Base-by-base conservation (phyloP, 305 asterid genomes). In the Solanum aculeatissimum region DNA sequence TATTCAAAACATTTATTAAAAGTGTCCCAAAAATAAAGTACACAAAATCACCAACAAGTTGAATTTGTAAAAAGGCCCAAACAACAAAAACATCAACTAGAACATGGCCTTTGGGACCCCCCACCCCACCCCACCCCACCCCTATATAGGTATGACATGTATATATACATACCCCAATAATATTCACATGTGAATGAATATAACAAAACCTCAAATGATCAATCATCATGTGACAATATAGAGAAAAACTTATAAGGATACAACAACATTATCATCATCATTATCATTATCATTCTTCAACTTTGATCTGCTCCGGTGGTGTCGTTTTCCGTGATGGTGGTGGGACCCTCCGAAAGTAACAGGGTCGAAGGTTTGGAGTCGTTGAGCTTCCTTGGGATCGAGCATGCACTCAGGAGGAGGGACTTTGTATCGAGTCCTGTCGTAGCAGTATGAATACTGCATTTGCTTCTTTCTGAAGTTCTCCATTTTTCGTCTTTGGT, bases 391-490 rank as follows among this genome's bases (percentile, higher is more conserved):
- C 80, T 89, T 90, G 0, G 92, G 11, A 42, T 92, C 91, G 42
- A 92, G 35, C 54, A 58, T 86, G 10, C 98, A 94, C 85, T 95
- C 98, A 0, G 92, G 18, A 3, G 87, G 92, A 51, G 97, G 91
- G 78, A 66, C 69, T 66, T 86, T 84, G 90, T 94, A 95, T 0
- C 98, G 92, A 9, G 91, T 81, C 6, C 18, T 87, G 81, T 95
- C 98, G 0, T 95, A 94, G 92, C 98, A 94, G 23, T 94, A 93
- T 0, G 98, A 95, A 54, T 95, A 95, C 16, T 93, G 96, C 94
- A 95, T 84, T 86, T 91, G 66, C 87, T 90, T 91, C 83, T 86
- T 89, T 87, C 98, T 86, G 74, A 93, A 93, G 66, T 55, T 86
- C 81, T 84, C 91, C 97, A 93, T 92, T 85, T 90, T 88, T 9